Base-by-base conservation (phyloP, 1,284 basidiomycete genomes). In the Ceratobasidium sp. region DNA sequence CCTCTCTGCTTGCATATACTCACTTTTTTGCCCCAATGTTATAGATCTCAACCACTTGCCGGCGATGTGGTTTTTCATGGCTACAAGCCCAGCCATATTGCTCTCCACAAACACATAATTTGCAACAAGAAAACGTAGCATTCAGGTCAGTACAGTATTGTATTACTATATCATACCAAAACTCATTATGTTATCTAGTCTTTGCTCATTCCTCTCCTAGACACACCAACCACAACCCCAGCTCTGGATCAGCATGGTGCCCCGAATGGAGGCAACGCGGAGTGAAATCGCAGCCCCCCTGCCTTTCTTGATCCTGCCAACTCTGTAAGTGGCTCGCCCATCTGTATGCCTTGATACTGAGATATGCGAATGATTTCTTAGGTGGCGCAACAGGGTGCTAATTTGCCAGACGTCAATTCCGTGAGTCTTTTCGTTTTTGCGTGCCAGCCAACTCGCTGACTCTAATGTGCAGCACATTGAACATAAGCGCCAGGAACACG, bases 251-350 rank as follows among this genome's bases (percentile, higher is more conserved):
- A 57, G 21, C 54, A 30, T 30, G 54, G 54, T 32, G 54, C 54
- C 26, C 54, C 54, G 35, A n/a, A 23, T 30, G 54, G 54, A 30
- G 54, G 54, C 67, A 67, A 72, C 28, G 63, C 89, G 79, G 89
- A 88, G 76, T 85, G 88, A 80, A 93, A 91, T 84, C 90, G 91
- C 79, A 92, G 90, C 82, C 92, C 93, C 16, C 92, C 93, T 76
- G 93, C 93, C 75, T 95, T 95, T 82, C 85, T 95, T 81, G 93
- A 95, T 85, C 87, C 94, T 76, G 93, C 93, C 72, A 93, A 94
- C 83, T 94, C 92, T 78, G 93, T 94, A 81, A 78, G 91, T 87
- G 21, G 4, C 35, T 46, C 62, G 64, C 67, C 59, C 32, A 54
- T 64, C 80, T 76, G 76, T 78, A 75, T 70, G 74, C 66, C 70